Evolutionary conservation across 1,139 yeast genomes (phyloP), one percentile per base, ranked within the genome.

Genomic region (Suhomyces guaymorum): DNA sequence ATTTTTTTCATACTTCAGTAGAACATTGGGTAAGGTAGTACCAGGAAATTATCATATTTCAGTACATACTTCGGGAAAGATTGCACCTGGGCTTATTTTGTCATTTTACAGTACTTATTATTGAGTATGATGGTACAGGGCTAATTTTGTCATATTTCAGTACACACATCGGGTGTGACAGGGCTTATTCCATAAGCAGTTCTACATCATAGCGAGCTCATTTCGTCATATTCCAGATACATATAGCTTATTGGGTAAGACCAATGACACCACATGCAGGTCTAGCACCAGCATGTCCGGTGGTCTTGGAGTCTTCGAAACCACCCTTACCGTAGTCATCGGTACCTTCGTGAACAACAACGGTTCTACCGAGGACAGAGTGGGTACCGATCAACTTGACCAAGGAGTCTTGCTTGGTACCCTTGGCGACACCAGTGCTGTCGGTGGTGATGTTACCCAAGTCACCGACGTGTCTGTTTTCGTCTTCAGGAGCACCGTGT

Each of bases 261-360:
- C 98, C 97, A 73, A 92, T 90, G 61, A 92, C 97, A 75, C 98
- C 97, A 74, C 98, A 92, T 48, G 98, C 98, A 51, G 95, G 90
- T 80, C 98, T 88, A 54, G 85, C 92, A 63, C 98, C 97, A 44
- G 98, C 97, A 61, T 92, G 90, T 71, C 98, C 98, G 51, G 97
- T 92, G 74, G 86, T 88, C 72, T 85, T 77, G 46, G 97, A 88
- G 68, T 90, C 97, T 47, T 86, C 84, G 62, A 82, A 82, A 41
- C 92, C 96, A 64, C 97, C 97, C 75, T 86, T 83, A 61, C 98
- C 98, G 61, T 88, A 82, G 63, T 92, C 98, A 62, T 92, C 98
- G 52, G 80, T 74, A 56, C 97, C 98, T 45, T 79, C 89, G 70
- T 92, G 98, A 48, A 92, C 83, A 54, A 92, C 97, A 47, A 92